phyloP scores from a whole-genome alignment of 441 rosid genomes.

The Viola pubescens region DNA sequence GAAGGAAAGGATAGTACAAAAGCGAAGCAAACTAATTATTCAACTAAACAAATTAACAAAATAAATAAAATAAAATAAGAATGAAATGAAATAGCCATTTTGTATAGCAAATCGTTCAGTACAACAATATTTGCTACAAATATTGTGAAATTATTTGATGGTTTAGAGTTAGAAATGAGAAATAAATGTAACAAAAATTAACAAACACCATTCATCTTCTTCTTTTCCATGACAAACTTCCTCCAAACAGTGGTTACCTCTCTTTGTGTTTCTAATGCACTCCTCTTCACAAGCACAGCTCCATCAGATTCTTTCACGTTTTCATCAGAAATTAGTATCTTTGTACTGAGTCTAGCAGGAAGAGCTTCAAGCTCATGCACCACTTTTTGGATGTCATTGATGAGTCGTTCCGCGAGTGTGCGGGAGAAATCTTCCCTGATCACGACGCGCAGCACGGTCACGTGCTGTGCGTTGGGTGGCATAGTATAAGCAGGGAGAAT shows the following conservation, averaged over 20 bases:
- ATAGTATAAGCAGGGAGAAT: constrained; percentile 51
- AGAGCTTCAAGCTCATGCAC: background rate
- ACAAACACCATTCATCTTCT: constrained; percentile 23
- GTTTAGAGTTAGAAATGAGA: too few species aligned
- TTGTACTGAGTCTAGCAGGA: background rate
- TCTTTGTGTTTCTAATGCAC: constrained; percentile 45
- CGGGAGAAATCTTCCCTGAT: constrained; percentile 47
- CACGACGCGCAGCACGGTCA: constrained; percentile 49
- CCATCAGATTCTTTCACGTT: constrained; percentile 14
- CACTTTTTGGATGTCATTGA: constrained; percentile 7
- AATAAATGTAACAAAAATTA: background rate
- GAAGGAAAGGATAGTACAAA: too few species aligned
- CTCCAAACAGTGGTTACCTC: constrained; percentile 61
- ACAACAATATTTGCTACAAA: too few species aligned
- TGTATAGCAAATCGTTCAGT: too few species aligned
- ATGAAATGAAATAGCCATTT: too few species aligned
- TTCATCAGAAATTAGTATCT: background rate
- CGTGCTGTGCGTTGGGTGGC: constrained; percentile 46
- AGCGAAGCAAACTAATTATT: too few species aligned
- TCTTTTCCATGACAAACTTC: constrained; percentile 53
- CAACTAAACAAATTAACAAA: too few species aligned
- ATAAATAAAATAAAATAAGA: too few species aligned
- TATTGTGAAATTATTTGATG: too few species aligned
- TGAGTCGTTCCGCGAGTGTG: constrained; percentile 47
- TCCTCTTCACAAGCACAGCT: constrained; percentile 28